A percentile compares a stretch with the other conserved stretches of the same genome.
Evolutionary conservation across 208 protist species (phyloP).

Genomic region (Acanthamoeba triangularis): DNA sequence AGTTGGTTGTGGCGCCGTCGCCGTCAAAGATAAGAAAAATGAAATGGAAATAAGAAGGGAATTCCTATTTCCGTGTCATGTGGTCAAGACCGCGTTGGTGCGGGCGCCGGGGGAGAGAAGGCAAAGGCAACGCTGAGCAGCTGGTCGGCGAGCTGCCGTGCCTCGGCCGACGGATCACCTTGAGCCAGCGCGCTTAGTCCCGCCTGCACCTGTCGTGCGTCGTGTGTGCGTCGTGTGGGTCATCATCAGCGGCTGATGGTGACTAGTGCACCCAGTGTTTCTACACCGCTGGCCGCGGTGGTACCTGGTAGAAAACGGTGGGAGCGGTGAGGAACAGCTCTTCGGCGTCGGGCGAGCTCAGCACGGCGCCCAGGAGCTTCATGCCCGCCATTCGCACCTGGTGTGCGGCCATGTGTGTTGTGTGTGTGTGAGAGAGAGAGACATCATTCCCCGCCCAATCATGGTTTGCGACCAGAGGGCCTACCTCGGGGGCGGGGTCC

Average conservation of each 20-base stretch:
- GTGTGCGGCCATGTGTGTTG: too few species aligned
- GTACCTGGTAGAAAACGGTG: not conserved
- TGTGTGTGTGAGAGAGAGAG: too few species aligned
- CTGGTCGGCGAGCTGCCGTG: slow-evolving; percentile 27
- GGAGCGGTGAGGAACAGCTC: not conserved
- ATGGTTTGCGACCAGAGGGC: too few species aligned
- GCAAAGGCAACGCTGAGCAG: not conserved
- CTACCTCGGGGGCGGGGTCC: slow-evolving; percentile 2
- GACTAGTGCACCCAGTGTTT: too few species aligned
- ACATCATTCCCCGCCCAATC: too few species aligned
- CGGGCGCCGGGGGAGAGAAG: not conserved
- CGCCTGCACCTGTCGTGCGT: not conserved
- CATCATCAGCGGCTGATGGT: not conserved
- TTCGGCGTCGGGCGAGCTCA: slow-evolving; percentile 1
- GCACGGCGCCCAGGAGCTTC: slow-evolving; percentile 34
- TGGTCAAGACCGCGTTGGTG: too few species aligned
- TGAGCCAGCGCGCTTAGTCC: not conserved
- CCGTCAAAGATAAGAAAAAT: too few species aligned
- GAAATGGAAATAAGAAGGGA: too few species aligned
- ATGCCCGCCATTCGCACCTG: slow-evolving; percentile 17
- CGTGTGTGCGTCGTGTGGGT: not conserved
- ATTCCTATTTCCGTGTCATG: too few species aligned
- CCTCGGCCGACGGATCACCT: not conserved
- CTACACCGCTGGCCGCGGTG: not conserved
- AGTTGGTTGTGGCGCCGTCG: too few species aligned